These are phyloP conservation scores for Xylariaceae sp. DNA, from an alignment of 2,329 filamentous ascomycete species.

Conservation along the genomic window DNA sequence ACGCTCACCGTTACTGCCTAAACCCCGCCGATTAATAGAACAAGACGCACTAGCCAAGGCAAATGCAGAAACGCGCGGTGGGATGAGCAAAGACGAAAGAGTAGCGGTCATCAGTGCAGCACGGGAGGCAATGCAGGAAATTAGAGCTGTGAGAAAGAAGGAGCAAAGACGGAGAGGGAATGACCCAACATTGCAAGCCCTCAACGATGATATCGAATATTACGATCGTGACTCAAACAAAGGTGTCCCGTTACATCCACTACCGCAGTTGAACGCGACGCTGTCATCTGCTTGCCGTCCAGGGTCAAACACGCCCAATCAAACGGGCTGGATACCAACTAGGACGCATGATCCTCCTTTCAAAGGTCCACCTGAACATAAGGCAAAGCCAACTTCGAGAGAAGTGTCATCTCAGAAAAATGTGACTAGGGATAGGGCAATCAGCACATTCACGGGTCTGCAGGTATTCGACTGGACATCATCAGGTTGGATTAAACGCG, in stretches of 20 bases:
- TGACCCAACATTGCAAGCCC: too few species aligned
- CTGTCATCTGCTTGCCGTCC: not conserved
- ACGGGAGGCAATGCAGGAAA: not conserved
- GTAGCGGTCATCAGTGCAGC: not conserved
- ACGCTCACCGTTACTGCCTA: not conserved
- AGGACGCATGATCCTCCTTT: not conserved
- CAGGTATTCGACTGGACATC: not conserved
- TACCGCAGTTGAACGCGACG: too few species aligned
- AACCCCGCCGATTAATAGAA: not conserved
- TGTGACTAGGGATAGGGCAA: too few species aligned
- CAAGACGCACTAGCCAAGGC: not conserved
- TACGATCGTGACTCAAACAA: not conserved
- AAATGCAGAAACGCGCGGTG: not conserved
- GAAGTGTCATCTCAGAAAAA: not conserved
- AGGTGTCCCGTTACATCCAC: not conserved
- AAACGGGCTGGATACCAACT: not conserved
- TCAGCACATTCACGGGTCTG: not conserved
- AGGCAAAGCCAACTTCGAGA: not conserved
- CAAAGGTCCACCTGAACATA: not conserved
- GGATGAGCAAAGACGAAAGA: not conserved
- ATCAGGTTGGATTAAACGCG: not conserved
- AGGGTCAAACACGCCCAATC: not conserved
- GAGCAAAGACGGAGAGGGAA: not conserved
- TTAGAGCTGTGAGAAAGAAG: not conserved
- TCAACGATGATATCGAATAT: too few species aligned